Percentiles rank a stretch among this genome's conserved stretches.
Evolutionary conservation across 2,329 filamentous ascomycete species (phyloP).

Genomic region (Didymella arachidicola): DNA sequence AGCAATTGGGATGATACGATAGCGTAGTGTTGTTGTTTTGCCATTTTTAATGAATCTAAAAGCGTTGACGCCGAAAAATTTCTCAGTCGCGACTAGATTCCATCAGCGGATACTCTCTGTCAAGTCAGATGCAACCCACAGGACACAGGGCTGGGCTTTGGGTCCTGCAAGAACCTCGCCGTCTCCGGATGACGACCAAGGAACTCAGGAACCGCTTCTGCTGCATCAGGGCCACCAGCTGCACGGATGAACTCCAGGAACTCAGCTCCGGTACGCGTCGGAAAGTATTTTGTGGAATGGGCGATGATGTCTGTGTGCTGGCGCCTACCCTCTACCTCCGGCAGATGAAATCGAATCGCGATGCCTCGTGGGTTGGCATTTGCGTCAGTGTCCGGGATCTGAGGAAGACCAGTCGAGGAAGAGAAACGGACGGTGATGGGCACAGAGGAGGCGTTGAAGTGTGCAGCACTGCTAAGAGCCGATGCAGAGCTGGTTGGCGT

Average conservation of each 20-base stretch:
- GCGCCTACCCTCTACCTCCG: constrained; percentile 48
- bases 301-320: constrained; percentile 65
- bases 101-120: neutral
- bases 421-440: constrained; percentile 61
- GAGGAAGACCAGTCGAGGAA: constrained; percentile 60
- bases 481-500: constrained; percentile 56
- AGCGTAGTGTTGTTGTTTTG: constrained; percentile 58
- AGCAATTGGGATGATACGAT: constrained; percentile 57
- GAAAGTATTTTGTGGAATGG: constrained; percentile 63
- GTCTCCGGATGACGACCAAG: constrained; percentile 58
- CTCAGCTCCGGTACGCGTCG: constrained; percentile 60
- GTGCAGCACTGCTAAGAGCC: constrained; percentile 57
- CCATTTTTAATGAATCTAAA: constrained; percentile 57
- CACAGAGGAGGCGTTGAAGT: constrained; percentile 57
- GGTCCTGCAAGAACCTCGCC: constrained; percentile 56
- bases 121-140: constrained; percentile 29
- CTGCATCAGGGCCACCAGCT: constrained; percentile 41
- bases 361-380: constrained; percentile 59
- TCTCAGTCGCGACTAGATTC: constrained; percentile 53
- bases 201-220: constrained; percentile 51
- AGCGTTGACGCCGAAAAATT: constrained; percentile 60
- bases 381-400: constrained; percentile 59
- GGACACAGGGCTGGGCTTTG: constrained; percentile 60
- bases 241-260: constrained; percentile 61
- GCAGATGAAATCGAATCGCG: constrained; percentile 60